These are phyloP conservation scores for Beauveria sp. DNA, from an alignment of 2,329 filamentous ascomycete genomes.

Conservation along the genomic window DNA sequence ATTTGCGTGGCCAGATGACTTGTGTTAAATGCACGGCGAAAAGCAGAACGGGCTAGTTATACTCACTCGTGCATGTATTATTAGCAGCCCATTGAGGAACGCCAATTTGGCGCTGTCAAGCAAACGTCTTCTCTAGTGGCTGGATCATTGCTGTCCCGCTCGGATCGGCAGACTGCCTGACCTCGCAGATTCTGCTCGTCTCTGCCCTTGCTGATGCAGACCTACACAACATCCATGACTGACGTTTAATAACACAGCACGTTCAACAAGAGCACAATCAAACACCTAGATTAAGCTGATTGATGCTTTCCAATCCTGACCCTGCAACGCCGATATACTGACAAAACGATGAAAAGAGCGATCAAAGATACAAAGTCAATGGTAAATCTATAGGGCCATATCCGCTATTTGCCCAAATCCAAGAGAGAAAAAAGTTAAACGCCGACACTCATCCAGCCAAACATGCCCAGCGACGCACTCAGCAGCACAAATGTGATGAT, in stretches of 20 bases:
- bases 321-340: slow-evolving; percentile 4
- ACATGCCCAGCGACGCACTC: slow-evolving; percentile 30
- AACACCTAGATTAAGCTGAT: not conserved
- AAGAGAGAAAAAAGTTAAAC: slow-evolving; percentile 14
- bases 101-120: no score
- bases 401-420: not conserved
- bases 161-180: no score
- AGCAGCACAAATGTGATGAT: slow-evolving; percentile 40
- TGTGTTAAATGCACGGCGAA: not conserved
- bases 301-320: not conserved
- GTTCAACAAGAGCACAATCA: not conserved
- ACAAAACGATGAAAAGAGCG: not conserved
- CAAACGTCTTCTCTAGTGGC: no score
- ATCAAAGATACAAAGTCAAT: not conserved
- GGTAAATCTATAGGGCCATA: not conserved
- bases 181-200: no score
- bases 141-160: no score
- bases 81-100: no score
- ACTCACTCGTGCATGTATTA: no score
- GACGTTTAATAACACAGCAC: no score
- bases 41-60: no score
- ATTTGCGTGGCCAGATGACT: not conserved
- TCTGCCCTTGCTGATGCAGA: no score
- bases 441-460: slow-evolving; percentile 42
- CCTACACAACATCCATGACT: no score